These are phyloP conservation scores for Cryptococcus floricola DNA, from an alignment of 1,284 basidiomycete species.

Conservation along the genomic window DNA sequence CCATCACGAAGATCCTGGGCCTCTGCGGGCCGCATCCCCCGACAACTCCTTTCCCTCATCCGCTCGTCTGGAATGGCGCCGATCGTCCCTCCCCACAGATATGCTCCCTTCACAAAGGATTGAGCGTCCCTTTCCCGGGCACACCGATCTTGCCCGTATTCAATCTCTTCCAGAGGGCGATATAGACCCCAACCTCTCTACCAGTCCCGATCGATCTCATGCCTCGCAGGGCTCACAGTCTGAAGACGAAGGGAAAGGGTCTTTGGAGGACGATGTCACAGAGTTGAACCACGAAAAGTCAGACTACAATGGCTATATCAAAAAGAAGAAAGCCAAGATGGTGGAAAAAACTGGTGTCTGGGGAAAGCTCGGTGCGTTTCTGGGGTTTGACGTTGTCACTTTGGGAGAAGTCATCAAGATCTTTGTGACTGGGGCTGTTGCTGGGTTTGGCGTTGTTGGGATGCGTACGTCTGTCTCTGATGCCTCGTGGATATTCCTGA, in stretches of 20 bases:
- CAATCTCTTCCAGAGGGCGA: constrained; percentile 43
- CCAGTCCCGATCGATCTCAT: not conserved
- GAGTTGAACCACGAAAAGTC: not conserved
- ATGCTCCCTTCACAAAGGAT: constrained; percentile 2
- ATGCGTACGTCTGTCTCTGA: constrained; percentile 47
- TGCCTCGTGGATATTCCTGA: not conserved
- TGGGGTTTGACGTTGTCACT: constrained; percentile 48
- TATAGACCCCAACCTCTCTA: constrained; percentile 12
- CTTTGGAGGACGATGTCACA: not conserved
- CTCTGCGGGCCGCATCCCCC: constrained; percentile 6
- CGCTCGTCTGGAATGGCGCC: constrained; percentile 15
- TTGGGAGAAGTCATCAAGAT: constrained; percentile 47
- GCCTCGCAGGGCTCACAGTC: not conserved
- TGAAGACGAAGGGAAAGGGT: not conserved
- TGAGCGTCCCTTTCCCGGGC: constrained; percentile 10
- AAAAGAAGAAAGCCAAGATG: not conserved
- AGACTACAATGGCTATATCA: not conserved
- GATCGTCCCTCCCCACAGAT: constrained; percentile 28
- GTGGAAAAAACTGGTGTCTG: not conserved
- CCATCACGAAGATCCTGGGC: not conserved
- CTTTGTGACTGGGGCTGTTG: constrained; percentile 46
- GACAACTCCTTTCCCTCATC: constrained; percentile 1
- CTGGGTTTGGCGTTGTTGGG: constrained; percentile 50
- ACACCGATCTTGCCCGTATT: constrained; percentile 35
- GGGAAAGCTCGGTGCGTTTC: constrained; percentile 24